Conservation (phyloP, 768 basidiomycete genomes). For the Tulasnella sp. region DNA sequence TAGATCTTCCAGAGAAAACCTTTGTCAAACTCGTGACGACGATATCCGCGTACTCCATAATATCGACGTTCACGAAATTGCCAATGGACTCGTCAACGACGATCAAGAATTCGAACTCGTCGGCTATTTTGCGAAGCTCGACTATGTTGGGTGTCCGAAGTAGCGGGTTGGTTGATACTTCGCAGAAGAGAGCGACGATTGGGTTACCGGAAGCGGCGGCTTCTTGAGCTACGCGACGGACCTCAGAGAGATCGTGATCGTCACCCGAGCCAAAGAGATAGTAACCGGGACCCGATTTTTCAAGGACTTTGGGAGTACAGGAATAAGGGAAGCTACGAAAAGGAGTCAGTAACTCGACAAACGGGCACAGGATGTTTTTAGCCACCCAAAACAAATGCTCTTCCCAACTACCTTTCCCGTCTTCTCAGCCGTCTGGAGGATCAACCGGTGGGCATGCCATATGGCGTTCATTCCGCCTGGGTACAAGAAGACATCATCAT, state of each 20-base stretch:
- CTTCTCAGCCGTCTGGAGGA: conserved; percentile 37
- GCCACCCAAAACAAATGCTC: conserved; percentile 91
- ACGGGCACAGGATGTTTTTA: conserved; percentile 29
- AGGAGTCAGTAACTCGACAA: background rate
- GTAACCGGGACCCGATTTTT: conserved; percentile 95
- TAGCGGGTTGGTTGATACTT: conserved; percentile 94
- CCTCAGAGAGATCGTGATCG: conserved; percentile 55
- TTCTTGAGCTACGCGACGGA: conserved; percentile 53
- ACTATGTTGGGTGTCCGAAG: conserved; percentile 75
- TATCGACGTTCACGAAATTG: conserved; percentile 88
- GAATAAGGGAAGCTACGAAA: conserved; percentile 78
- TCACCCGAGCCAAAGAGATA: conserved; percentile 79
- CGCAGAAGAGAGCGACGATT: conserved; percentile 75
- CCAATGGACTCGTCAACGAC: conserved; percentile 93
- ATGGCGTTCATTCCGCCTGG: conserved; percentile 91
- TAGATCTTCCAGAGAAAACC: conserved; percentile 87
- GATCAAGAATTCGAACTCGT: conserved; percentile 80
- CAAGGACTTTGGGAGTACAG: conserved; percentile 85
- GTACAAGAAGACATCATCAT: conserved; percentile 83
- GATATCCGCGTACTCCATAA: conserved; percentile 77
- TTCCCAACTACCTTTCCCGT: conserved; percentile 45
- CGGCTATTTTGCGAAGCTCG: conserved; percentile 69
- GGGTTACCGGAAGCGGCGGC: conserved; percentile 37
- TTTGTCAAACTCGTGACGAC: conserved; percentile 92
- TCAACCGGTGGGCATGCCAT: conserved; percentile 79